Evolutionary conservation across 352 stramenopile genomes (phyloP).

Genomic region (Albugo candida): DNA sequence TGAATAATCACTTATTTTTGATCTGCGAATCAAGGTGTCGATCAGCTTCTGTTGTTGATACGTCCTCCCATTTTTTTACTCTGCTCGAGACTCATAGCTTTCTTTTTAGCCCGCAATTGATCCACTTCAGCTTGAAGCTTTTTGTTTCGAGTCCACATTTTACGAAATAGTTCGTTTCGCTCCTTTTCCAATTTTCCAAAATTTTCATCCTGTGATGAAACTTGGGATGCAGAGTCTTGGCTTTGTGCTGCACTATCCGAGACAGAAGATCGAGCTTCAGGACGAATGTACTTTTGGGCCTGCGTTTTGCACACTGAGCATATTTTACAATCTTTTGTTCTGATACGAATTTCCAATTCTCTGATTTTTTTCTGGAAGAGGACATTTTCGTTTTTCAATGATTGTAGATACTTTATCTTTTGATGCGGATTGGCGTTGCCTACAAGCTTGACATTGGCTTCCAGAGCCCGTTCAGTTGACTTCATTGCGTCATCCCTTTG

Average conservation of each 20-base stretch:
- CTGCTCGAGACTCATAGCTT: conserved; percentile 1
- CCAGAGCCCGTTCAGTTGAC: conserved; percentile 31
- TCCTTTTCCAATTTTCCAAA: conserved; percentile 14
- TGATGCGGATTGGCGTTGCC: conserved; percentile 44
- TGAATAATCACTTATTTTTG: no score
- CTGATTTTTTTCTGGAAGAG: conserved; percentile 25
- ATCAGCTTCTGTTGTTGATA: background rate
- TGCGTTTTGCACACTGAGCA: conserved; percentile 2
- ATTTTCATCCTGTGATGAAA: conserved; percentile 8
- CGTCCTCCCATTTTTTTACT: background rate
- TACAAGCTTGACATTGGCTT: conserved; percentile 29
- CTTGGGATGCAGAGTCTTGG: conserved; percentile 7
- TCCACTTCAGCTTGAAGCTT: conserved; percentile 25
- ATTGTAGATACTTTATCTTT: conserved; percentile 53
- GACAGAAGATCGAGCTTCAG: conserved; percentile 2
- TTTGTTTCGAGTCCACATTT: conserved; percentile 28
- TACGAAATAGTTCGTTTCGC: conserved; percentile 21
- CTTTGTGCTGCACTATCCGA: conserved; percentile 6
- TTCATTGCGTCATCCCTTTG: conserved; percentile 38
- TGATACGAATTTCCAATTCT: conserved; percentile 29
- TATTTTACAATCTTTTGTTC: conserved; percentile 3
- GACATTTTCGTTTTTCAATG: conserved; percentile 47
- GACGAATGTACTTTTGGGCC: background rate
- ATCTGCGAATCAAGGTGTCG: no score
- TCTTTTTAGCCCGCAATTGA: conserved; percentile 20